Base-by-base conservation (phyloP, 148 eudicot genomes). In the Persicaria tinctoria region DNA sequence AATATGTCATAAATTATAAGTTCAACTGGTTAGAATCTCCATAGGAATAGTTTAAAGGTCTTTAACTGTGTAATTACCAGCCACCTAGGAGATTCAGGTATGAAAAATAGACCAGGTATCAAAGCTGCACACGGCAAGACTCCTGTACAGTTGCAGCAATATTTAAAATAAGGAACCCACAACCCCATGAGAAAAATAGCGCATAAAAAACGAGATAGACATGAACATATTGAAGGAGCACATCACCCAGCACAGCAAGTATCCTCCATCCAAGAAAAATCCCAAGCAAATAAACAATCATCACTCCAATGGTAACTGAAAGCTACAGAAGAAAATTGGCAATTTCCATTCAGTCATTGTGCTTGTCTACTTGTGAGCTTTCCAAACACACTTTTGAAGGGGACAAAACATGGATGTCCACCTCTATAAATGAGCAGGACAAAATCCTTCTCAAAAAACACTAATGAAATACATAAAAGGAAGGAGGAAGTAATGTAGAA, bases 21-120 rank as follows among this genome's bases (percentile, higher is more conserved):
- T 47, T 64, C 46, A 38, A 41, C 8, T 41, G 5, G 11, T 8
- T 27, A 32, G 5, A 64, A 63, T 64, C 46, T 12, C 11, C 4
- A 38, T 12, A 6, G 46, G 38, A 41, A 38, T 41, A 47, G 70
- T 32, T 7, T 63, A 38, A 12, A 64, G 51, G 27, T 70, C 51
- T 47, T 17, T 46, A 13, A 46, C 1, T 46, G 53, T 70, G 54
- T 46, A 46, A n/a, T 84, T 84, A 95, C 98, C 98, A 95, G 87
- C 98, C 98, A 95, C 70, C 98, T 86, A 77, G 98, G 98, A 82
- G 98, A 95, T 78, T 92, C 98, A 20, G 98, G 98, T 74, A 95
- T 75, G 56, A 95, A 95, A 86, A 95, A 95, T 70, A 95, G 80
- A 72, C 97, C 97, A 78, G 97, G 98, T 76, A 94, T 90, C 93